Conservation (phyloP, 2,329 filamentous ascomycete genomes). For the Penicillium sp. region DNA sequence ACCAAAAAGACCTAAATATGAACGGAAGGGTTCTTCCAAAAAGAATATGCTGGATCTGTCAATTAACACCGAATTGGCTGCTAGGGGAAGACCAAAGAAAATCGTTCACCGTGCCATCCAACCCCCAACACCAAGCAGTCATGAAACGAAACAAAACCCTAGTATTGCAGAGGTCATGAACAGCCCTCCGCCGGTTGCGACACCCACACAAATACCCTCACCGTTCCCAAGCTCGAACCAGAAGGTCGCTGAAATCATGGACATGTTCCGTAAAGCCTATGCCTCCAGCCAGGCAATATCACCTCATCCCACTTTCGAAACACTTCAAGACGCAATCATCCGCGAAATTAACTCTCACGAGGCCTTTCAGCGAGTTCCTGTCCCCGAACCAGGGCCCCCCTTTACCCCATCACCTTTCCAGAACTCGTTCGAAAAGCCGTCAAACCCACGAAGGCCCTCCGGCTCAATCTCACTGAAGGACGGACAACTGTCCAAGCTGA, state of each 20-base stretch:
- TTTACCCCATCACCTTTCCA: conserved; percentile 39
- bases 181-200: conserved; percentile 40
- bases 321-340: conserved; percentile 49
- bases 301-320: conserved; percentile 46
- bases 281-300: conserved; percentile 33
- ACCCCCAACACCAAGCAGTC: conserved; percentile 40
- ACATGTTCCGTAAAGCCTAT: conserved; percentile 46
- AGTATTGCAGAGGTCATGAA: conserved; percentile 50
- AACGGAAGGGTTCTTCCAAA: conserved; percentile 28
- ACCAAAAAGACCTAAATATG: conserved; percentile 22
- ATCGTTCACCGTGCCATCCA: conserved; percentile 42
- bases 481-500: conserved; percentile 36
- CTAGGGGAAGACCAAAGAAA: conserved; percentile 36
- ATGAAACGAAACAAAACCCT: conserved; percentile 32
- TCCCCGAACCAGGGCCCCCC: conserved; percentile 36
- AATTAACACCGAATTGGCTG: conserved; percentile 46
- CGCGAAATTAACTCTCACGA: conserved; percentile 52
- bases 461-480: conserved; percentile 35
- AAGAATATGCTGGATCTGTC: conserved; percentile 48
- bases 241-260: conserved; percentile 48
- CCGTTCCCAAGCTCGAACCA: conserved; percentile 33
- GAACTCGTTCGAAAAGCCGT: conserved; percentile 28
- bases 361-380: conserved; percentile 43
- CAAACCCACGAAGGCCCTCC: conserved; percentile 18
- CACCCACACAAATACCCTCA: conserved; percentile 28